These are phyloP conservation scores for Kentomonas sorsogonicus DNA, from an alignment of 208 protist species.

Conservation along the genomic window DNA sequence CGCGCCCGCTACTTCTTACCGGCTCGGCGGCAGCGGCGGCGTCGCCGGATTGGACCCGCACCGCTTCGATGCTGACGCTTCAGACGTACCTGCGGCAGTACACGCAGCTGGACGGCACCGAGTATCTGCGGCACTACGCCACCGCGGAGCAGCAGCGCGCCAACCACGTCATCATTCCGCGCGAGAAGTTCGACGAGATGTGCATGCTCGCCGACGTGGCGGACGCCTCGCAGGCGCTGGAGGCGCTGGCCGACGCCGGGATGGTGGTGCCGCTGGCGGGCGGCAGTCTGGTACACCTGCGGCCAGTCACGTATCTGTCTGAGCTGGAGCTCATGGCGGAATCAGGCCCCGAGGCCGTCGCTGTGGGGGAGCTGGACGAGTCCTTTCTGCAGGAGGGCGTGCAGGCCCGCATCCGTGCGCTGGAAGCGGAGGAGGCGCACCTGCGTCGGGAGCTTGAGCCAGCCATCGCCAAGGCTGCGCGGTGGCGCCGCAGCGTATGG, in stretches of 20 bases:
- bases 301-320: conserved; percentile 49
- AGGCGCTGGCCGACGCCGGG: conserved; percentile 36
- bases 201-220: conserved; percentile 48
- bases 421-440: conserved; percentile 24
- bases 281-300: conserved; percentile 47
- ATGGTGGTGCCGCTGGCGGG: conserved; percentile 47
- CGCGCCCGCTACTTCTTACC: too few species aligned
- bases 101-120: conserved; percentile 22
- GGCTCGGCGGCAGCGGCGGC: too few species aligned
- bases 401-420: conserved; percentile 22
- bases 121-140: too few species aligned
- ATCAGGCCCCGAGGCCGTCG: not conserved
- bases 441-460: conserved; percentile 38
- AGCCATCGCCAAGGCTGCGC: conserved; percentile 36
- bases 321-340: conserved; percentile 14
- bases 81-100: conserved; percentile 47
- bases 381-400: conserved; percentile 43
- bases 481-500: conserved; percentile 66
- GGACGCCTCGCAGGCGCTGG: conserved; percentile 34
- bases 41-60: too few species aligned
- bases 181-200: conserved; percentile 41
- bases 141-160: conserved; percentile 9
- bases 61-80: conserved; percentile 50
- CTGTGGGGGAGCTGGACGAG: not conserved
- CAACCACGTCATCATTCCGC: conserved; percentile 42